A percentile compares a stretch with the other conserved stretches of the same genome.
Evolutionary conservation across 2,329 filamentous ascomycete species (phyloP).

Genomic region (Aurifilum marmelostoma): DNA sequence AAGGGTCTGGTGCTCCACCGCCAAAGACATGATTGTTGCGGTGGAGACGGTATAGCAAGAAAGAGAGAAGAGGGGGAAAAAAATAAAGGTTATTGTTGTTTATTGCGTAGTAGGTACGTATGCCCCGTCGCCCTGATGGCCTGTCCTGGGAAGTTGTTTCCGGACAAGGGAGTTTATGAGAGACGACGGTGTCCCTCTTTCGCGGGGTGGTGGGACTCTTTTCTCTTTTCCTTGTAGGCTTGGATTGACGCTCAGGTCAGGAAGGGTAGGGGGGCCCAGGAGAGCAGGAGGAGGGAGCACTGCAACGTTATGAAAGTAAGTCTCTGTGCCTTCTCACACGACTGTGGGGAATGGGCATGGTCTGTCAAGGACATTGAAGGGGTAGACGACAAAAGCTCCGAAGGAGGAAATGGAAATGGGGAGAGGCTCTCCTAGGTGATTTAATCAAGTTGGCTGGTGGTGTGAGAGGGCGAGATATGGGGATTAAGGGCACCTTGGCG

Average conservation of each 20-base stretch:
- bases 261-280: background rate
- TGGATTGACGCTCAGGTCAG: background rate
- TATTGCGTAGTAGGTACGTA: slow-evolving; percentile 4
- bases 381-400: slow-evolving; percentile 16
- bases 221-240: background rate
- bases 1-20: slow-evolving; percentile 29
- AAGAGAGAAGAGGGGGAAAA: background rate
- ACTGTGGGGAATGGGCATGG: slow-evolving; percentile 16
- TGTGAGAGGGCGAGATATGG: slow-evolving; percentile 9
- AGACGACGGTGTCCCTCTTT: slow-evolving; percentile 27
- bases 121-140: background rate
- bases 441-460: slow-evolving; percentile 29
- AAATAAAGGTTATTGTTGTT: slow-evolving; percentile 14
- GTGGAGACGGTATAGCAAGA: slow-evolving; percentile 9
- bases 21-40: slow-evolving; percentile 29
- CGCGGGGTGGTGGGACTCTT: background rate
- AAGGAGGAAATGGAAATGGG: slow-evolving; percentile 17
- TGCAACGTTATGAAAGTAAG: slow-evolving; percentile 22
- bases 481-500: background rate
- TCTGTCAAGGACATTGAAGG: slow-evolving; percentile 21
- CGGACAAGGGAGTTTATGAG: slow-evolving; percentile 30
- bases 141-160: slow-evolving; percentile 22
- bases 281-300: background rate
- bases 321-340: slow-evolving; percentile 16
- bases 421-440: slow-evolving; percentile 21